A percentile compares a stretch with the other conserved stretches of the same genome.
These are phyloP conservation scores for Arthrinium phaeospermum DNA, from an alignment of 2,329 filamentous ascomycete species.

Conservation along the genomic window DNA sequence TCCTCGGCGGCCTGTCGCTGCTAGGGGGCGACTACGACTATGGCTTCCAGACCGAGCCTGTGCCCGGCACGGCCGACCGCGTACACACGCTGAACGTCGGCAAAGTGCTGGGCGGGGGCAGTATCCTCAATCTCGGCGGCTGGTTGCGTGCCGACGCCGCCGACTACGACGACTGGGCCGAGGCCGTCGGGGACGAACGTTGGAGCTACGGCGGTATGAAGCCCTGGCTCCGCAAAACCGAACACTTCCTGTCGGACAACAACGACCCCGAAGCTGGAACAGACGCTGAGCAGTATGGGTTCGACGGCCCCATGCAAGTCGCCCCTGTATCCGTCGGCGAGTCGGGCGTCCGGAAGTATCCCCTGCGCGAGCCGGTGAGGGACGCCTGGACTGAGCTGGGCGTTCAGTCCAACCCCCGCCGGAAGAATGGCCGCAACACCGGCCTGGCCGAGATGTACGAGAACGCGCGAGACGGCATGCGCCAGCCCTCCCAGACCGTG, in stretches of 20 bases:
- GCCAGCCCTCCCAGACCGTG: constrained; percentile 30
- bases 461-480: constrained; percentile 29
- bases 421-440: constrained; percentile 38
- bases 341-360: constrained; percentile 41
- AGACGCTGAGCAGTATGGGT: constrained; percentile 40
- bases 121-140: constrained; percentile 41
- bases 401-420: constrained; percentile 31
- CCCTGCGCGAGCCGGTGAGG: constrained; percentile 41
- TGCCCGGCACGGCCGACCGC: constrained; percentile 22
- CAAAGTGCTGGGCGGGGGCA: constrained; percentile 45
- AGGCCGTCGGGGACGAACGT: constrained; percentile 28
- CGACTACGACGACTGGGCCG: constrained; percentile 28
- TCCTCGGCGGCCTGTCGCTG: neutral
- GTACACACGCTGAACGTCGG: constrained; percentile 28
- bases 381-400: constrained; percentile 49
- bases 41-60: neutral
- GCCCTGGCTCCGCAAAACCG: constrained; percentile 51
- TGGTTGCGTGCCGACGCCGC: constrained; percentile 35
- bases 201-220: constrained; percentile 54
- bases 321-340: constrained; percentile 24
- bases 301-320: constrained; percentile 35
- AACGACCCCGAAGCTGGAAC: constrained; percentile 29
- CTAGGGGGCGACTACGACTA: neutral
- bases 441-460: constrained; percentile 41
- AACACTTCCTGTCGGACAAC: constrained; percentile 35